A percentile compares a stretch with the other conserved stretches of the same genome.
phyloP scores from a whole-genome alignment of 1,284 basidiomycete species.

The Psilocybe mexicana region DNA sequence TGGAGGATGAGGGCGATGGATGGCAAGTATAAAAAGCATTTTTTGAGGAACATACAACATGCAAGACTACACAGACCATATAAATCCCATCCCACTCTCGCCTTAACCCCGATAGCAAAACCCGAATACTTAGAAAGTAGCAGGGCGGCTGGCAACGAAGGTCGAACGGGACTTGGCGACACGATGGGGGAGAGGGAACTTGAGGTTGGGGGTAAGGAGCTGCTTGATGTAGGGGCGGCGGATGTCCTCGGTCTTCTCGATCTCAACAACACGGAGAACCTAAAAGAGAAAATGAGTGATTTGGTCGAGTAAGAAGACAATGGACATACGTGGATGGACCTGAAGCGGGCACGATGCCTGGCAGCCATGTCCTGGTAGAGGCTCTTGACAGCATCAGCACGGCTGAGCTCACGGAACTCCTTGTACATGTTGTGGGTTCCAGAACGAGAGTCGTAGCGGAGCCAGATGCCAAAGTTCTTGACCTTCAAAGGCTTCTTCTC shows the following conservation, averaged over 20 bases:
- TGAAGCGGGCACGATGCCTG: slow-evolving; percentile 97
- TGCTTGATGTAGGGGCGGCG: slow-evolving; percentile 98
- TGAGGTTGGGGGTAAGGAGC: slow-evolving; percentile 86
- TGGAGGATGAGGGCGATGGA: no score
- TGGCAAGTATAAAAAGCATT: not conserved
- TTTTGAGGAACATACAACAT: slow-evolving; percentile 1
- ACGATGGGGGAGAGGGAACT: slow-evolving; percentile 98
- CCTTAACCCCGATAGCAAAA: not conserved
- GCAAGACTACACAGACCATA: not conserved
- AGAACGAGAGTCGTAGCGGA: slow-evolving; percentile 97
- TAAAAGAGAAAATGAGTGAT: slow-evolving; percentile 29
- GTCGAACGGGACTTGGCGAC: slow-evolving; percentile 70
- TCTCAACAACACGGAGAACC: slow-evolving; percentile 93
- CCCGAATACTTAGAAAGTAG: slow-evolving; percentile 54
- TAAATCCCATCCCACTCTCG: not conserved
- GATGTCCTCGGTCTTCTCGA: slow-evolving; percentile 90
- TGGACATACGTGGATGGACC: slow-evolving; percentile 87
- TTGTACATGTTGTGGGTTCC: slow-evolving; percentile 98
- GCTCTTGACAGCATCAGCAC: slow-evolving; percentile 94
- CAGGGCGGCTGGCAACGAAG: slow-evolving; percentile 72
- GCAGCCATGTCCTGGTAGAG: slow-evolving; percentile 99
- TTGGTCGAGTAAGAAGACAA: not conserved
- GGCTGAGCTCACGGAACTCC: slow-evolving; percentile 96
- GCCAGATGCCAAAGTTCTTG: slow-evolving; percentile 99
- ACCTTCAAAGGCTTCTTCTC: slow-evolving; percentile 98